These are phyloP conservation scores for Cryptococcus sp. DNA, from an alignment of 1,284 basidiomycete species.

Conservation along the genomic window DNA sequence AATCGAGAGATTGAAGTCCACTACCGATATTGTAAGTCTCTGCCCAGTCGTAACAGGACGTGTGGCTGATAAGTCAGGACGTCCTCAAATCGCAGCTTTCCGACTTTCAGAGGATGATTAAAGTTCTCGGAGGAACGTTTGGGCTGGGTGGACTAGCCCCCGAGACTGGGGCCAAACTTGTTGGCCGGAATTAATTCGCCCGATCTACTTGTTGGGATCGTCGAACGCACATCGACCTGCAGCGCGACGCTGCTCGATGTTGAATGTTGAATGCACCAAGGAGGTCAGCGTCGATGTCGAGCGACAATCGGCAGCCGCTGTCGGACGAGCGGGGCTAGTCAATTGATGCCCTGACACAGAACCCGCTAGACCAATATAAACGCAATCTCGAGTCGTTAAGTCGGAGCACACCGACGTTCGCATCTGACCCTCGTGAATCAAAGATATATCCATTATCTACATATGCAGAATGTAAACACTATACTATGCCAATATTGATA, in stretches of 20 bases:
- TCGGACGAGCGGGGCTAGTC: too few relatives aligned
- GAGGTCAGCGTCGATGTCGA: too few relatives aligned
- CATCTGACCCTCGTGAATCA: not conserved
- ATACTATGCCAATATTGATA: not conserved
- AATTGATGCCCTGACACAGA: too few relatives aligned
- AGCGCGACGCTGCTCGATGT: too few relatives aligned
- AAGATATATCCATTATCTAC: not conserved
- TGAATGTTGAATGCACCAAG: too few relatives aligned
- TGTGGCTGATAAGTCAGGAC: slow-evolving; percentile 12
- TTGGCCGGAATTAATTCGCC: slow-evolving; percentile 19
- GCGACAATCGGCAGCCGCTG: too few relatives aligned
- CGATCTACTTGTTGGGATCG: too few relatives aligned
- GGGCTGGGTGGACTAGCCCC: slow-evolving; percentile 29
- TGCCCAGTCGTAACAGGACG: not conserved
- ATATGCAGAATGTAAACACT: too few relatives aligned
- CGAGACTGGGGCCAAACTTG: slow-evolving; percentile 27
- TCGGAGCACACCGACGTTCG: not conserved
- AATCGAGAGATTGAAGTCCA: slow-evolving; percentile 32
- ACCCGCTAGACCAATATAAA: too few relatives aligned
- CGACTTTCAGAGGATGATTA: slow-evolving; percentile 33
- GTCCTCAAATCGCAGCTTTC: slow-evolving; percentile 23
- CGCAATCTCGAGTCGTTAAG: too few relatives aligned
- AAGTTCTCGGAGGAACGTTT: slow-evolving; percentile 32
- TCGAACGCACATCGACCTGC: too few relatives aligned
- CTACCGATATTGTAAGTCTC: slow-evolving; percentile 36